Conservation (phyloP, 1,284 basidiomycete genomes). For the Malassezia pachydermatis region DNA sequence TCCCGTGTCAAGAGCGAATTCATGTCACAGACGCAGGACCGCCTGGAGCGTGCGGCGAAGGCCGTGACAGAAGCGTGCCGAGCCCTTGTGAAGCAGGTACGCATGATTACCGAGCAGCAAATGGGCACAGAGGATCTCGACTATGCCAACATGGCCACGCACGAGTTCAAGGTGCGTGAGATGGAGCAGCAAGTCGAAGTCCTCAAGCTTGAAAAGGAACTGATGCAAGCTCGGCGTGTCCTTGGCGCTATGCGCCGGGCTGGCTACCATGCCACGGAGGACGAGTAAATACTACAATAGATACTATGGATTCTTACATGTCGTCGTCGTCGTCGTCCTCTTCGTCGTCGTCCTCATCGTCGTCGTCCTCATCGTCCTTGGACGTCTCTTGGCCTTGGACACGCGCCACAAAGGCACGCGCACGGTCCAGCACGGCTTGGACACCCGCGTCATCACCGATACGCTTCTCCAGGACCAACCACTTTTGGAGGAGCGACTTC, state of each 20-base stretch:
- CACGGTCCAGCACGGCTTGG: slow-evolving; percentile 70
- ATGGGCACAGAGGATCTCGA: slow-evolving; percentile 65
- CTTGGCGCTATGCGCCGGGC: slow-evolving; percentile 45
- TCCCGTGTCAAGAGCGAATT: slow-evolving; percentile 95
- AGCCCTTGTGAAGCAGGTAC: slow-evolving; percentile 90
- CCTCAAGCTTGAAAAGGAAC: slow-evolving; percentile 85
- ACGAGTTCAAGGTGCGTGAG: slow-evolving; percentile 77
- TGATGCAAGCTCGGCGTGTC: slow-evolving; percentile 52
- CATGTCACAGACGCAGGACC: slow-evolving; percentile 96
- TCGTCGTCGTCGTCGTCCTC: background rate
- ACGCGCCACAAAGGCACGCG: slow-evolving; percentile 58
- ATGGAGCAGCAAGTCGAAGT: slow-evolving; percentile 99
- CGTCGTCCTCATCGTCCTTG: slow-evolving; percentile 11
- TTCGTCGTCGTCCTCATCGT: background rate
- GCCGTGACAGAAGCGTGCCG: slow-evolving; percentile 98
- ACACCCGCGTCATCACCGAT: slow-evolving; percentile 78
- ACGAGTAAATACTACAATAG: slow-evolving; percentile 10
- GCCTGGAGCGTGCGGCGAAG: slow-evolving; percentile 88
- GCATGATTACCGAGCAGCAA: slow-evolving; percentile 78
- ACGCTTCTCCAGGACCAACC: slow-evolving; percentile 76
- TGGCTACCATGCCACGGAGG: slow-evolving; percentile 43
- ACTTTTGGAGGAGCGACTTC: slow-evolving; percentile 78
- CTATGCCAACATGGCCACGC: slow-evolving; percentile 78
- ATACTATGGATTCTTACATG: slow-evolving; percentile 2
- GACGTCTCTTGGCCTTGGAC: slow-evolving; percentile 17